Evolutionary conservation across 2,329 filamentous ascomycete genomes (phyloP), one percentile per base, ranked within the genome.

Genomic region (Alternaria infectoria): DNA sequence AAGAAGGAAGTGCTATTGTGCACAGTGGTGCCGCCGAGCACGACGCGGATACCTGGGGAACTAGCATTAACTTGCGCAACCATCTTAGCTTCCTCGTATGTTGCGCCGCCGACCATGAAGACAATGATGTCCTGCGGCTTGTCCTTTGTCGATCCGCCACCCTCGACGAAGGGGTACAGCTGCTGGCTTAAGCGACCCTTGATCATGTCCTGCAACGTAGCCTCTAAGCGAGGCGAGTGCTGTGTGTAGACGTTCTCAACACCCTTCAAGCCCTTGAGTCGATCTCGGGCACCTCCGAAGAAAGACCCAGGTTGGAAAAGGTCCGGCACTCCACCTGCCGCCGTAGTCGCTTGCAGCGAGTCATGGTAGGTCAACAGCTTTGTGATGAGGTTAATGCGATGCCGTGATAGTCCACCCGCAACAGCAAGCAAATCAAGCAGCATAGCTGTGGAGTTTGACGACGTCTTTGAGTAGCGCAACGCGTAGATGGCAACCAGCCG

Each of bases 161-260:
- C 93, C 71, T 98, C 96, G 6, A 98, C 88, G 76, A 98, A 99
- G 0, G 96, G 96, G 76, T 97, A 98, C 66, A 96, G 89, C 68
- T 93, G 88, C 74, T 97, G 93, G 73, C 89, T 91, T 62, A 99
- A 81, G 28, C 92, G 89, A 0, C 96, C 96, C 77, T 97, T 97
- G 82, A 98, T 94, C 55, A 99, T 84, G 72, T 95, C 95, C 77
- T 97, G 95, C 17, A 99, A 82, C 0, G 93, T 98, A 23, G 88
- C 87, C 79, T 97, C 94, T 15, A 99, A 81, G 21, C 93, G 86
- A 0, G 96, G 93, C 6, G 93, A 96, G 79, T 99, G 96, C 79
- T 99, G 96, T 0, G 96, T 99, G 79, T 99, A 99, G 26, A 99
- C 96, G 73, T 99, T 99, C 79, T 99, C 96, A 1, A 99, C 96